Evolutionary conservation across 2,329 filamentous ascomycete genomes (phyloP), one percentile per base, ranked within the genome.

Genomic region (Ciborinia camelliae): DNA sequence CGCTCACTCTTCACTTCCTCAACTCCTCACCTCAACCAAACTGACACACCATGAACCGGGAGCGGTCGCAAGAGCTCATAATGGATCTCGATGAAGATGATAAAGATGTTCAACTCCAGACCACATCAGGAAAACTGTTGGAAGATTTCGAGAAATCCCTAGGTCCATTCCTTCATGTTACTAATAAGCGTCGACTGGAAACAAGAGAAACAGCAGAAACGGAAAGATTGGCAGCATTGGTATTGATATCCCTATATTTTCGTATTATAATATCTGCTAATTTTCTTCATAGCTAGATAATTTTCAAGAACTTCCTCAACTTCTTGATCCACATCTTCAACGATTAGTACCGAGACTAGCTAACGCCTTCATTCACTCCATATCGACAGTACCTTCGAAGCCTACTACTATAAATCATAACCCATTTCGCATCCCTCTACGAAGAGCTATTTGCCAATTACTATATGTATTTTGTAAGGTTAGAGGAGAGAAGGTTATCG

Each of bases 391-490:
- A 75, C 70, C 75, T 75, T 74, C 47, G 66, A 78, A 73, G 72
- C 72, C 65, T n/a, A 60, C 54, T 37, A 64, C 43, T 20, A 62
- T 51, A 43, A 62, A 32, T 71, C 75, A 50, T 73, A 70, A 32
- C 60, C 72, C 54, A 68, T 73, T 73, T 4, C 64, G 75, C n/a
- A 61, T 73, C 45, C 71, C 76, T 58, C 4, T 78, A 51, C 71
- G 76, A 10, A 75, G 84, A 67, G 92, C 91, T 5, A 87, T 96
- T 63, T 91, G 89, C 75, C 86, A 84, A 67, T 81, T 98, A 2
- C 77, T 99, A 43, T 98, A 98, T 75, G 89, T 89, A 0, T 89
- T 99, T 67, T 97, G 92, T 82, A 99, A 99, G 78, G 89, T 98
- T 59, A 86, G 95, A 62, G 94, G 95, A 30, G 88, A 95, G 75